Base-by-base conservation (phyloP, 2,329 filamentous ascomycete species). In the Aspergillus jensenii region DNA sequence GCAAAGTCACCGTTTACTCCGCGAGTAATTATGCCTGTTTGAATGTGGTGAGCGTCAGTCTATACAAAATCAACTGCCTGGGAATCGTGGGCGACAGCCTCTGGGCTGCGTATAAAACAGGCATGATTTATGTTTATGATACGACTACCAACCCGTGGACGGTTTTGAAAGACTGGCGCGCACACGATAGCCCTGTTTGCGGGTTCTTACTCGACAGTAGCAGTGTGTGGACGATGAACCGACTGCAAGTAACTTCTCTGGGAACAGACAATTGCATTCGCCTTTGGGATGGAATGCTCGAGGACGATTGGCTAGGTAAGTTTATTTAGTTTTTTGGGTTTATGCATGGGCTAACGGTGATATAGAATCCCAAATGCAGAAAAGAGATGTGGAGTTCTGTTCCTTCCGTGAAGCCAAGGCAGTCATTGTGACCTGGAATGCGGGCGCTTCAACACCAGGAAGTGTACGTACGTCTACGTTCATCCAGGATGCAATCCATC, bases 81-180 rank as follows among this genome's bases (percentile, higher is more conserved):
- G 85, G 87, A 2, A 90, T 91, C 8, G 89, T 92, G 3, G 93
- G 92, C 5, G 84, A 87, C 59, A 85, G 91, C 68, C 81, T 99
- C 0, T 99, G 95, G 95, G 91, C 92, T 27, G 93, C 89, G 3
- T 98, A 93, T 78, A 97, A 93, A 72, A 97, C 90, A 0, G 95
- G 95, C 15, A 96, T 89, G 82, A 87, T 96, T 33, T 95, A 91
- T 68, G 90, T 98, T 7, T 99, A 97, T 74, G 93, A 99, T 72
- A 89, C 91, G 11, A 84, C 80, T 9, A 83, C 85, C 31, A 86
- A 84, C n/a, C 93, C 93, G 0, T 99, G 95, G 95, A 83, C 83
- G 19, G 86, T 96, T 25, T 88, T 90, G 76, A 99, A 99, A 73
- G 93, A 98, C 69, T 99, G 95, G 93, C 87, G 88, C 63, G 93